phyloP scores from a whole-genome alignment of 148 eudicot species.

The Camellia lanceoleosa region DNA sequence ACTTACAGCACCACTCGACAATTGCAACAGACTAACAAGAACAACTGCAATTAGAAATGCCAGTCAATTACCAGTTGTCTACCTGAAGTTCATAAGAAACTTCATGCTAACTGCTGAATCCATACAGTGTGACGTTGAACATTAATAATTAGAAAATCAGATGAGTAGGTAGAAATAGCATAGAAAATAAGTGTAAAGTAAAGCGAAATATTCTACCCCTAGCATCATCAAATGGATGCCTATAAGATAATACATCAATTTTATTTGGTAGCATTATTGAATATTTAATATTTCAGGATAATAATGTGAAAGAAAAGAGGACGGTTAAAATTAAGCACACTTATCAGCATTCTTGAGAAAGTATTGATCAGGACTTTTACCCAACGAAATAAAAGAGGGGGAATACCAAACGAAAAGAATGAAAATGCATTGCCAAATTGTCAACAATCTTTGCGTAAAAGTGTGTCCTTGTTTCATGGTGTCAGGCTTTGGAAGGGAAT shows the following conservation, averaged over 20 bases:
- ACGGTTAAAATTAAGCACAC: not conserved
- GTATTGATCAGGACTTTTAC: not conserved
- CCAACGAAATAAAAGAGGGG: not conserved
- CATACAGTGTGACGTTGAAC: not conserved
- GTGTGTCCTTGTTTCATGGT: not conserved
- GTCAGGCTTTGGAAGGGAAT: too few species aligned
- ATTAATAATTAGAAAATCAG: not conserved
- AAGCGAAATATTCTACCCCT: not conserved
- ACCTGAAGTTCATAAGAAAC: not conserved
- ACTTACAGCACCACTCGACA: constrained; percentile 1
- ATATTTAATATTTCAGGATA: not conserved
- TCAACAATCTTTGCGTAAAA: not conserved
- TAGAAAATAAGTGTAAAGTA: not conserved
- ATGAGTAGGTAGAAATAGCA: not conserved
- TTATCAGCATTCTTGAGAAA: not conserved
- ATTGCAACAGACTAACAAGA: not conserved
- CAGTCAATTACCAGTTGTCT: not conserved
- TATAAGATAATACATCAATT: not conserved
- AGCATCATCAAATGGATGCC: not conserved
- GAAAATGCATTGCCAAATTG: not conserved
- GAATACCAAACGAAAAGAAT: not conserved
- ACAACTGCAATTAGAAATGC: not conserved
- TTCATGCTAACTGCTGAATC: not conserved
- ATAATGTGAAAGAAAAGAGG: not conserved
- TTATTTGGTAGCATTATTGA: not conserved